phyloP scores from a whole-genome alignment of 140 eudicot species.

The Ambrosia hybrid region DNA sequence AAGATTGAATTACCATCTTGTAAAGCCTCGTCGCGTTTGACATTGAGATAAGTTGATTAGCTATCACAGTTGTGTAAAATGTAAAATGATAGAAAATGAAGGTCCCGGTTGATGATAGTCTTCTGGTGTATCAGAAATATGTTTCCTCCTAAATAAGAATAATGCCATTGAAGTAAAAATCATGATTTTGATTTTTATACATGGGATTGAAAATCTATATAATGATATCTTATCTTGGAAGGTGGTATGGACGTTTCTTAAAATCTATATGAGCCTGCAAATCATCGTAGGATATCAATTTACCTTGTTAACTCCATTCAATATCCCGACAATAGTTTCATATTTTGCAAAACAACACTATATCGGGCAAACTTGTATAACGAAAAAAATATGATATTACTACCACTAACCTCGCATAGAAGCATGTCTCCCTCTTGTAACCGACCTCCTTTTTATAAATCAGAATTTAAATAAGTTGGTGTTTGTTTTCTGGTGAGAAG shows the following conservation, averaged over 20 bases:
- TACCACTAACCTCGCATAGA: slow-evolving; percentile 67
- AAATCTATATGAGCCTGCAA: slow-evolving; percentile 90
- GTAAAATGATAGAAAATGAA: slow-evolving; percentile 65
- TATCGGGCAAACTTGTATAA: no score
- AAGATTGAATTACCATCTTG: slow-evolving; percentile 49
- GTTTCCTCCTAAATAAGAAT: slow-evolving; percentile 46
- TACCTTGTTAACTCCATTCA: background rate
- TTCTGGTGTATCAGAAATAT: slow-evolving; percentile 44
- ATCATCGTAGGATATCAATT: slow-evolving; percentile 19
- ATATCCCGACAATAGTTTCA: no score
- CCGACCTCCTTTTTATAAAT: slow-evolving; percentile 95
- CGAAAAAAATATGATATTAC: background rate
- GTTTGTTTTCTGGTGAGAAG: no score
- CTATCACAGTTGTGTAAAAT: slow-evolving; percentile 48
- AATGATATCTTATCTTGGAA: no score
- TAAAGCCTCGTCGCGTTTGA: slow-evolving; percentile 33
- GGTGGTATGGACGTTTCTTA: slow-evolving; percentile 52
- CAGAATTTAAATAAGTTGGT: slow-evolving; percentile 44
- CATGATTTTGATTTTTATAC: slow-evolving; percentile 9
- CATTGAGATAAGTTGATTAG: slow-evolving; percentile 34
- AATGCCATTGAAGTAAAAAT: slow-evolving; percentile 5
- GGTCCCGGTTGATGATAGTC: slow-evolving; percentile 44
- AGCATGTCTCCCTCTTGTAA: no score
- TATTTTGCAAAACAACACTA: background rate
- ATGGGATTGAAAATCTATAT: background rate